Percentiles rank a stretch among this genome's conserved stretches.
These are phyloP conservation scores for Candida montana DNA, from an alignment of 805 yeast species.

Conservation along the genomic window DNA sequence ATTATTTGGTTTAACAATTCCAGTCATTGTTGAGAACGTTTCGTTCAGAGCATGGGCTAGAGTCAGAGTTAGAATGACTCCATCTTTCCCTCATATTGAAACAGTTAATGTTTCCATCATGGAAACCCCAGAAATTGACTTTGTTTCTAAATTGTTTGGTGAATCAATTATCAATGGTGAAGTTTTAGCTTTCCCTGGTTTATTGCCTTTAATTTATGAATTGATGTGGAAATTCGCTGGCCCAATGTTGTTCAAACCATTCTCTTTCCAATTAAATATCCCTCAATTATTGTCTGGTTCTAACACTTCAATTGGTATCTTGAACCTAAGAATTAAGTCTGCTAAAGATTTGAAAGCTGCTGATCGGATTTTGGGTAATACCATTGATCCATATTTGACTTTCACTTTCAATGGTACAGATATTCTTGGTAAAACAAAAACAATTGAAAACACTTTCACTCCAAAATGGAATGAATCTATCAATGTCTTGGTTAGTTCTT, in stretches of 20 bases:
- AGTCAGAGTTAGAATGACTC: constrained; percentile 83
- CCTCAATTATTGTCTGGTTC: constrained; percentile 89
- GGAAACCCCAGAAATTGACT: constrained; percentile 87
- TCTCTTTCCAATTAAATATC: constrained; percentile 87
- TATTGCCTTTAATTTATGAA: constrained; percentile 73
- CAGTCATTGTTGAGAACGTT: constrained; percentile 74
- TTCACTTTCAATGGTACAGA: constrained; percentile 53
- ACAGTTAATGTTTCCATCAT: constrained; percentile 81
- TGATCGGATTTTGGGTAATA: constrained; percentile 59
- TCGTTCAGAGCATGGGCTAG: constrained; percentile 72
- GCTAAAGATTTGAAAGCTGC: constrained; percentile 70
- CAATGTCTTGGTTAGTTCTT: constrained; percentile 61
- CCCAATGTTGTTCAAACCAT: constrained; percentile 82
- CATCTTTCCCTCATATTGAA: constrained; percentile 88
- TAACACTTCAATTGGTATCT: constrained; percentile 81
- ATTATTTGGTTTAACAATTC: constrained; percentile 77
- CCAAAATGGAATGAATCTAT: constrained; percentile 86
- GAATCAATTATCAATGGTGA: constrained; percentile 86
- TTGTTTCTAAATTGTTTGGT: constrained; percentile 66
- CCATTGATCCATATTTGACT: constrained; percentile 85
- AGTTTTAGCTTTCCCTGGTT: constrained; percentile 79
- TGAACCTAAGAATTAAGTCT: constrained; percentile 59
- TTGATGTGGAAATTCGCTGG: constrained; percentile 85
- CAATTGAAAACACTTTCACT: constrained; percentile 56
- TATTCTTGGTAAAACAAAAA: constrained; percentile 63